phyloP scores from a whole-genome alignment of 306 rosid genomes.

The Quercus ilex region DNA sequence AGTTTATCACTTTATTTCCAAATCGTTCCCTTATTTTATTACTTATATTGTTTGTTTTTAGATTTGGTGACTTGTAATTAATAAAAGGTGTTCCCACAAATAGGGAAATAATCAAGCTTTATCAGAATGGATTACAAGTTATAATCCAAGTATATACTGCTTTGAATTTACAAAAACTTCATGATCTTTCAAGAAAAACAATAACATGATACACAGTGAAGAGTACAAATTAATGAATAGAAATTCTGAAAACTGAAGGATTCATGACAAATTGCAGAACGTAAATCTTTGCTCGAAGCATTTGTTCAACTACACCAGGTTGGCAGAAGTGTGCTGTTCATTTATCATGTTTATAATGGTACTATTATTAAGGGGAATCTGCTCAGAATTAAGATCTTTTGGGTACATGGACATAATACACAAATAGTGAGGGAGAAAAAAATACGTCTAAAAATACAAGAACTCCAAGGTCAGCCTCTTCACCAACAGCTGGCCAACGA shows the following conservation, averaged over 20 bases:
- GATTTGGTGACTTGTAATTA: no score
- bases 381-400: constrained; percentile 42
- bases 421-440: constrained; percentile 63
- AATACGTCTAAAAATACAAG: constrained; percentile 56
- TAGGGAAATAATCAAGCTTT: no score
- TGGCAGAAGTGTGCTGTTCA: neutral
- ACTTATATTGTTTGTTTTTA: no score
- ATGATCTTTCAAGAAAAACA: neutral
- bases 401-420: constrained; percentile 63
- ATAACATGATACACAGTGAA: neutral
- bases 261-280: neutral
- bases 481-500: constrained; percentile 77
- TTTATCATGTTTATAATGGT: no score
- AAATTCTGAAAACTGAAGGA: constrained; percentile 3
- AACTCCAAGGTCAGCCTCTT: constrained; percentile 96
- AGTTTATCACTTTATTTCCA: no score
- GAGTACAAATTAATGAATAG: neutral
- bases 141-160: no score
- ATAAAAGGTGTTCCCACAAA: no score
- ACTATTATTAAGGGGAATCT: constrained; percentile 47
- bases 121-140: no score
- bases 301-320: neutral
- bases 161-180: no score
- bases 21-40: no score
- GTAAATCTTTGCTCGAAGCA: neutral